Evolutionary conservation across 2,329 filamentous ascomycete species (phyloP).

Genomic region (Scedosporium aurantiacum): DNA sequence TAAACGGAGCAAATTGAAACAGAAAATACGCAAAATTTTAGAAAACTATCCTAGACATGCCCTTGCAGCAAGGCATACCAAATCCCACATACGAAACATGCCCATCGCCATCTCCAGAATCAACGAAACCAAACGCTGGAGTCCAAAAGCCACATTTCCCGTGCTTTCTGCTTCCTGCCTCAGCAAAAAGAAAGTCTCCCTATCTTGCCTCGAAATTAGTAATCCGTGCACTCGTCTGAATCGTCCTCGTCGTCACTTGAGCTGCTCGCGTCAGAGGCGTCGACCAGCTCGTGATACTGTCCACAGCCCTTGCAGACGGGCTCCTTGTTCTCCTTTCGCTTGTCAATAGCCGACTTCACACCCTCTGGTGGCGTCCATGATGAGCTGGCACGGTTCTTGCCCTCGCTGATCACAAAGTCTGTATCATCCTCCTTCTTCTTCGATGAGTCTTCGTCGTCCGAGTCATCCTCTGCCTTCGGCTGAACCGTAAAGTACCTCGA

Average conservation of each 20-base stretch:
- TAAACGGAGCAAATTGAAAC: no score
- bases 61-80: no score
- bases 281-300: not conserved
- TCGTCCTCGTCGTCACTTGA: not conserved
- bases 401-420: slow-evolving; percentile 19
- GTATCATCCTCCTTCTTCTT: slow-evolving; percentile 12
- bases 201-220: not conserved
- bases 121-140: no score
- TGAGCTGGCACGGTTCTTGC: slow-evolving; percentile 9
- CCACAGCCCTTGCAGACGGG: not conserved
- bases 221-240: not conserved
- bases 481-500: slow-evolving; percentile 26
- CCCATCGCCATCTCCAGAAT: no score
- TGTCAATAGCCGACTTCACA: slow-evolving; percentile 11
- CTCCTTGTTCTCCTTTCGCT: slow-evolving; percentile 8
- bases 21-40: no score
- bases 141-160: no score
- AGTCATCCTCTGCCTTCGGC: slow-evolving; percentile 15
- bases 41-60: no score
- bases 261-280: not conserved
- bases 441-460: slow-evolving; percentile 15
- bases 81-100: no score
- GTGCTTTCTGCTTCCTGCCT: no score
- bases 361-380: slow-evolving; percentile 9
- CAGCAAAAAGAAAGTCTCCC: no score